These are phyloP conservation scores for Fomitopsis betulina DNA, from an alignment of 1,284 basidiomycete species.

Conservation along the genomic window DNA sequence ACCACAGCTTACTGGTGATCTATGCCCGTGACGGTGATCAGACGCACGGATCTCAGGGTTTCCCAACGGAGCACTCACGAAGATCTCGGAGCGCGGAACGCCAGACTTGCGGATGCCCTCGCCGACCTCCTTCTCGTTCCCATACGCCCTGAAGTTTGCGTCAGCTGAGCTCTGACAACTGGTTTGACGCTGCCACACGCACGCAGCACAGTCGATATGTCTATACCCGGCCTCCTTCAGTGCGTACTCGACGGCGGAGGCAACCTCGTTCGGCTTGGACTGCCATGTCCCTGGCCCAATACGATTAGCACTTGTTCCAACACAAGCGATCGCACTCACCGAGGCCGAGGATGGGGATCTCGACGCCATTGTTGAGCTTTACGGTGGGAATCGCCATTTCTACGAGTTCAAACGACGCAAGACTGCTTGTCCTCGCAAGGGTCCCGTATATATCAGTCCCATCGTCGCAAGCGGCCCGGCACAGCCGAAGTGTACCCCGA, in stretches of 20 bases:
- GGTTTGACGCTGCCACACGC: slow-evolving; percentile 13
- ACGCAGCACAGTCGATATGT: slow-evolving; percentile 80
- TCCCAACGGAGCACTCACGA: slow-evolving; percentile 43
- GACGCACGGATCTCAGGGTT: slow-evolving; percentile 10
- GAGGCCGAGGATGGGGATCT: slow-evolving; percentile 71
- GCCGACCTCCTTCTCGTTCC: slow-evolving; percentile 84
- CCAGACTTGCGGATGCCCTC: slow-evolving; percentile 77
- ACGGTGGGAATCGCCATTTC: slow-evolving; percentile 37
- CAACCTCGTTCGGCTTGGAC: slow-evolving; percentile 68
- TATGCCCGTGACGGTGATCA: slow-evolving; percentile 17
- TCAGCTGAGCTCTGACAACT: neutral
- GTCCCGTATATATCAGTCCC: neutral
- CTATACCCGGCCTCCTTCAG: slow-evolving; percentile 72
- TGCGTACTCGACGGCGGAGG: slow-evolving; percentile 65
- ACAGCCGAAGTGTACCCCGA: too few relatives aligned
- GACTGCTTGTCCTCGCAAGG: neutral
- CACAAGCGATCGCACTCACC: slow-evolving; percentile 34
- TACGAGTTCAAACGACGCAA: neutral
- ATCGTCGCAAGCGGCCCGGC: neutral
- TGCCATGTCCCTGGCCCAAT: slow-evolving; percentile 68
- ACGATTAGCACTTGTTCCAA: neutral
- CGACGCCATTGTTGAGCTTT: slow-evolving; percentile 63
- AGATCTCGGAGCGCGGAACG: slow-evolving; percentile 76
- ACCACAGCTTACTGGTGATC: slow-evolving; percentile 72
- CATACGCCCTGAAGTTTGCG: slow-evolving; percentile 45